Evolutionary conservation across 129 eudicot genomes (phyloP), one percentile per base, ranked within the genome.

Genomic region (Helianthus tuberosus): DNA sequence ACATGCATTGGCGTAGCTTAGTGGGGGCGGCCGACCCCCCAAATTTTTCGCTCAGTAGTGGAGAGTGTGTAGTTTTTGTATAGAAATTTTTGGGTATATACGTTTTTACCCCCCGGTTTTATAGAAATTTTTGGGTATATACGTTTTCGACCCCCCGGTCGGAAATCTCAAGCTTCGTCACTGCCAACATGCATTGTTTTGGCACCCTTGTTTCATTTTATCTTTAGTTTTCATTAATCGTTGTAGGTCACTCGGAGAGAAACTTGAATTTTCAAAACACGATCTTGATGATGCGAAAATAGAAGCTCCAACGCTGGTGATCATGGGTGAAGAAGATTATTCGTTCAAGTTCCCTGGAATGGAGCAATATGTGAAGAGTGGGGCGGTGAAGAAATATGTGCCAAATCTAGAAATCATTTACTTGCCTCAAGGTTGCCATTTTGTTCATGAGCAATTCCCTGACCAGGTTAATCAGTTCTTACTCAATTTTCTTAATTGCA

Each of bases 361-460:
- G 16, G 76, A 75, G 55, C 81, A 79, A 9, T 79, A 75, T 43
- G 7, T 83, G 23, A 75, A 58, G 61, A 83, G 79, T 50, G 87
- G 79, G 13, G 50, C 43, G 51, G 75, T 84, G 7, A 84, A 84
- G 38, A 69, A 79, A 12, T 79, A 63, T 11, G 84, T 84, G 8
- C 84, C 79, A 0, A 75, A 84, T 23, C 51, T 71, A 15, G 87
- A 79, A 77, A 76, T 72, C 3, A 43, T 14, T 46, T 75, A 75
- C 50, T 17, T 84, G 64, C 77, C 87, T 13, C 59, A 79, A 65
- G 87, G 84, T 52, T 65, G 79, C 11, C 87, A 84, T 76, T 84
- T 84, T 23, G 72, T 71, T 79, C 81, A 76, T 6, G 87, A 84
- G 69, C 87, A 84, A 6, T 75, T 67, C 25, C 84, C 87, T 0